Percentiles rank a stretch among this genome's conserved stretches.
Conservation (phyloP, 2,329 filamentous ascomycete genomes). For the Penicillium sp. region DNA sequence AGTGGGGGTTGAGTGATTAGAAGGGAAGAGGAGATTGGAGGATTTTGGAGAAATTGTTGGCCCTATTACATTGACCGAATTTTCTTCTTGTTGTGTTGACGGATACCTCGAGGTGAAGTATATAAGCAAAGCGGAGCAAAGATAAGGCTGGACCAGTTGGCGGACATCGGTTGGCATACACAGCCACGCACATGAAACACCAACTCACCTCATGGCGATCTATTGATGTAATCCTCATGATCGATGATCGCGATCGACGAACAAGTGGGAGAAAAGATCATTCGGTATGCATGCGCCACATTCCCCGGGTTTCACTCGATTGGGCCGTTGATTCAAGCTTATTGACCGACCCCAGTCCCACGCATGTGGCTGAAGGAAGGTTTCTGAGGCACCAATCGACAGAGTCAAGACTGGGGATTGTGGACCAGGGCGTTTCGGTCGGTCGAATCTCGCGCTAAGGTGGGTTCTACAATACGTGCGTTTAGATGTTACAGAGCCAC, state of each 20-base stretch:
- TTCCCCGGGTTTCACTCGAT: neutral
- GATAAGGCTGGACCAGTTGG: neutral
- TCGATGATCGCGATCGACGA: neutral
- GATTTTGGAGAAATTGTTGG: no score
- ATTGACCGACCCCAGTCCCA: slow-evolving; percentile 8
- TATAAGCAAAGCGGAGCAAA: neutral
- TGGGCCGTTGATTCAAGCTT: slow-evolving; percentile 15
- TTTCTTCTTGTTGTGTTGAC: neutral
- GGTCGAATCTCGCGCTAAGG: neutral
- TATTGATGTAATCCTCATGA: neutral
- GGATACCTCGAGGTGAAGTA: no score
- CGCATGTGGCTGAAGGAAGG: slow-evolving; percentile 20
- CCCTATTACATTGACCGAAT: no score
- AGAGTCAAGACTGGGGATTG: slow-evolving; percentile 1
- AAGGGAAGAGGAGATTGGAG: no score
- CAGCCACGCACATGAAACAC: neutral
- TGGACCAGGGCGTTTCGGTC: slow-evolving; percentile 1
- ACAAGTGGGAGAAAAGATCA: neutral
- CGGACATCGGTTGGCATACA: neutral
- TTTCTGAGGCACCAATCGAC: slow-evolving; percentile 16
- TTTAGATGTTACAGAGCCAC: neutral
- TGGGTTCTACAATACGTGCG: neutral
- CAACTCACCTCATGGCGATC: neutral
- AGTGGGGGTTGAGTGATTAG: no score
- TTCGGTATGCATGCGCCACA: neutral